These are phyloP conservation scores for Gloeostereum incarnatum DNA, from an alignment of 768 basidiomycete genomes.

Conservation along the genomic window DNA sequence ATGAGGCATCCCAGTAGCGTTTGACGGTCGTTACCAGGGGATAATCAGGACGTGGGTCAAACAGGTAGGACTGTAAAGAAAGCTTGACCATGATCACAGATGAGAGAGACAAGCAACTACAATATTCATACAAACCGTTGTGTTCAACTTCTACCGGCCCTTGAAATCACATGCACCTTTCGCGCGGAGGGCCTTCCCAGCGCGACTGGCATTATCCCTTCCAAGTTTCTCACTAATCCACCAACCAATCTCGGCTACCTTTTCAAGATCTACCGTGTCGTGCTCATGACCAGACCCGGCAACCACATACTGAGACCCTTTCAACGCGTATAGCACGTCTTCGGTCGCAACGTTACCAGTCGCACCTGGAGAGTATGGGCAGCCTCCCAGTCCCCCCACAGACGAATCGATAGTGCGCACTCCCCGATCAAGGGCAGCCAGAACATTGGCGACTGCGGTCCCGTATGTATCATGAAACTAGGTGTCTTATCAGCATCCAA, in stretches of 20 bases:
- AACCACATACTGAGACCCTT: conserved; percentile 49
- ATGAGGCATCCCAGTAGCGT: conserved; percentile 33
- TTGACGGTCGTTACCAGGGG: conserved; percentile 39
- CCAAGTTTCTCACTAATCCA: conserved; percentile 73
- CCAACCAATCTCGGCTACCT: conserved; percentile 65
- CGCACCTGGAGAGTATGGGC: conserved; percentile 93
- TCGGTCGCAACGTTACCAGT: conserved; percentile 95
- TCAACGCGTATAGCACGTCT: conserved; percentile 79
- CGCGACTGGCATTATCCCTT: conserved; percentile 65
- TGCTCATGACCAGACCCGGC: conserved; percentile 27
- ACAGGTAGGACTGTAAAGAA: conserved; percentile 23
- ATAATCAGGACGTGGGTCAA: conserved; percentile 44
- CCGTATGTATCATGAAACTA: conserved; percentile 91
- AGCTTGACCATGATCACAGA: conserved; percentile 1
- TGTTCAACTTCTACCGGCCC: no score
- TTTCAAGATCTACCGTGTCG: conserved; percentile 47
- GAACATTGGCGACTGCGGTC: conserved; percentile 69
- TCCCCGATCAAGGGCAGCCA: conserved; percentile 63
- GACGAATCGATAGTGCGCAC: conserved; percentile 77
- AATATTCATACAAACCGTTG: no score
- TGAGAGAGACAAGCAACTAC: no score
- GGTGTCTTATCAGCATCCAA: background rate
- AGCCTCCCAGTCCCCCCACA: conserved; percentile 88
- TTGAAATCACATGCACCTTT: no score
- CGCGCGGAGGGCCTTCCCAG: conserved; percentile 62